These are phyloP conservation scores for Calocybe gangraenosa DNA, from an alignment of 768 basidiomycete genomes.

Conservation along the genomic window DNA sequence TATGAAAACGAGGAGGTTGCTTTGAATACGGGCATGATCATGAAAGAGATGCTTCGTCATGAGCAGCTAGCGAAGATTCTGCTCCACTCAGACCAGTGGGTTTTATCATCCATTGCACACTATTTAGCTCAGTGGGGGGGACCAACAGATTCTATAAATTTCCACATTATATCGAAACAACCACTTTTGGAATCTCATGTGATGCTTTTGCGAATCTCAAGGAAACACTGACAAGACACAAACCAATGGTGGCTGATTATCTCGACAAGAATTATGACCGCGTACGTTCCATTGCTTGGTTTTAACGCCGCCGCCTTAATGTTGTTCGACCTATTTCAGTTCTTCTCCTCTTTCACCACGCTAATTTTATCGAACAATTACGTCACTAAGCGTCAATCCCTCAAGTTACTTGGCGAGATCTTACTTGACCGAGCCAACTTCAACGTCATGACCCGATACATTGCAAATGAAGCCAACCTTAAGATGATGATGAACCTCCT, in stretches of 20 bases:
- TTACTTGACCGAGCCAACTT: slow-evolving; percentile 97
- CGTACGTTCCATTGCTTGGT: slow-evolving; percentile 39
- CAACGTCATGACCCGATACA: slow-evolving; percentile 97
- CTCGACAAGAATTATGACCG: slow-evolving; percentile 96
- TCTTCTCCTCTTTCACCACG: slow-evolving; percentile 92
- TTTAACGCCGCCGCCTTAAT: not conserved
- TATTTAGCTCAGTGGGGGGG: not conserved
- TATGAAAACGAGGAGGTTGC: slow-evolving; percentile 96
- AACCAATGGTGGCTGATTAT: slow-evolving; percentile 96
- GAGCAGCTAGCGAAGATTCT: slow-evolving; percentile 88
- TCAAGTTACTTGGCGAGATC: slow-evolving; percentile 97
- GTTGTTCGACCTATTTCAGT: slow-evolving; percentile 42
- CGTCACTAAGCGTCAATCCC: slow-evolving; percentile 98
- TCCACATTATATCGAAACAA: slow-evolving; percentile 94
- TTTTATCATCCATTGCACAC: slow-evolving; percentile 9
- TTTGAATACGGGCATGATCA: slow-evolving; percentile 95
- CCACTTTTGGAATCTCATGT: slow-evolving; percentile 97
- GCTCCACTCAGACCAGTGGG: slow-evolving; percentile 91
- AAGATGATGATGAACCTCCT: slow-evolving; percentile 99
- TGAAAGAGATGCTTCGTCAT: slow-evolving; percentile 94
- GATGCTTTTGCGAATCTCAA: slow-evolving; percentile 98
- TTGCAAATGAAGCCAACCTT: slow-evolving; percentile 89
- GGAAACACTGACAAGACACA: slow-evolving; percentile 95
- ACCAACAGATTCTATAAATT: slow-evolving; percentile 85
- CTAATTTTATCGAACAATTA: slow-evolving; percentile 94